Evolutionary conservation across 306 rosid species (phyloP).

Genomic region (Pterocarpus macrocarpus): DNA sequence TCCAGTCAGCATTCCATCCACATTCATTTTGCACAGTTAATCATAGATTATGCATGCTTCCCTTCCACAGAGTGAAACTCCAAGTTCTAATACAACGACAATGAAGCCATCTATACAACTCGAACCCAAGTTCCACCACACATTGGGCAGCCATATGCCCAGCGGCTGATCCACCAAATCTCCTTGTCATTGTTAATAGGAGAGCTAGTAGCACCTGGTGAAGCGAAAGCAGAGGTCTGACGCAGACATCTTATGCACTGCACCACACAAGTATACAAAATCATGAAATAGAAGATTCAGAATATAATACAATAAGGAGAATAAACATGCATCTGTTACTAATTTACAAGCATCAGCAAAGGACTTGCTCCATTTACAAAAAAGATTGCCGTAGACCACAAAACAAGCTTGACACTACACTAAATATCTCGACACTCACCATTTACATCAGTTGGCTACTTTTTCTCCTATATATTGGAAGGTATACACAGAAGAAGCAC

Average conservation of each 20-base stretch:
- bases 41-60: conserved; percentile 18
- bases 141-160: conserved; percentile 97
- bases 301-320: conserved; percentile 6
- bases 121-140: conserved; percentile 99
- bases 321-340: background rate
- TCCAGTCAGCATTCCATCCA: conserved; percentile 37
- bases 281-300: conserved; percentile 29
- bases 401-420: too few species aligned
- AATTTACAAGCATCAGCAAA: conserved; percentile 12
- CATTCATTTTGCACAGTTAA: conserved; percentile 22
- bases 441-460: background rate
- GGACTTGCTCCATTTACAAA: background rate
- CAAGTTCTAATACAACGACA: background rate
- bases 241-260: conserved; percentile 98
- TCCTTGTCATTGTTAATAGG: conserved; percentile 70
- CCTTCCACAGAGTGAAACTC: conserved; percentile 8
- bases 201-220: conserved; percentile 66
- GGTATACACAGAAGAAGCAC: conserved; percentile 5
- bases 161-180: conserved; percentile 97
- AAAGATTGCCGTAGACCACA: too few species aligned
- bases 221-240: conserved; percentile 91
- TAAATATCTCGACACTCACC: background rate
- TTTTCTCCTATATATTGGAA: background rate
- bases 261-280: conserved; percentile 46
- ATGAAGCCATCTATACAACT: conserved; percentile 69